Evolutionary conservation across 768 basidiomycete species (phyloP).

Genomic region (Tylopilus vinaceipallidus): DNA sequence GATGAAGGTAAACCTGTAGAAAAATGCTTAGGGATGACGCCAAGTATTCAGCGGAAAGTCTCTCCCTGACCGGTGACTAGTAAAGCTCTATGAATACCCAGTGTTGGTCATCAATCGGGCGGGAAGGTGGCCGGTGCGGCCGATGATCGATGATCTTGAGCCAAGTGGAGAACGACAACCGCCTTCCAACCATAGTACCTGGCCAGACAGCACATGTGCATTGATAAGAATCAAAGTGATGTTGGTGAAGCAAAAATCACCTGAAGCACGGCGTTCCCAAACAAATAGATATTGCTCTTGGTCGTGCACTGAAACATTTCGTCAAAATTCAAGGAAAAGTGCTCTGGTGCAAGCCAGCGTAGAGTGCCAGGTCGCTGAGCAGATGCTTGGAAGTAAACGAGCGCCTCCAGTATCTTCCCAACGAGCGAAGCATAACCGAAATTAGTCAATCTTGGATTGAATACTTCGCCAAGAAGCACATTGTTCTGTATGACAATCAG

Average conservation of each 20-base stretch:
- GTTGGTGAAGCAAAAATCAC: neutral
- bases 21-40: no score
- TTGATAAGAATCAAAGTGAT: neutral
- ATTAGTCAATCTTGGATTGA: neutral
- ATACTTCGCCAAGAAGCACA: neutral
- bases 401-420: neutral
- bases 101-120: constrained; percentile 4
- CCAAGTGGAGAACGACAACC: constrained; percentile 4
- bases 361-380: neutral
- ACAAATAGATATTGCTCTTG: no score
- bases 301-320: no score
- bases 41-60: neutral
- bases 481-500: constrained; percentile 1
- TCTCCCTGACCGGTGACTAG: neutral
- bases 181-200: neutral
- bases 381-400: constrained; percentile 2
- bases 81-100: constrained; percentile 10
- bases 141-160: neutral
- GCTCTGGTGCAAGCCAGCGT: no score
- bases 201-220: constrained; percentile 21
- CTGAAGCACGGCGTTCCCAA: no score
- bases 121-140: neutral
- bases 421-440: constrained; percentile 9
- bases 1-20: no score
- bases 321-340: no score